Conservation (phyloP, 768 basidiomycete genomes). For the Agrocybe chaxingu region DNA sequence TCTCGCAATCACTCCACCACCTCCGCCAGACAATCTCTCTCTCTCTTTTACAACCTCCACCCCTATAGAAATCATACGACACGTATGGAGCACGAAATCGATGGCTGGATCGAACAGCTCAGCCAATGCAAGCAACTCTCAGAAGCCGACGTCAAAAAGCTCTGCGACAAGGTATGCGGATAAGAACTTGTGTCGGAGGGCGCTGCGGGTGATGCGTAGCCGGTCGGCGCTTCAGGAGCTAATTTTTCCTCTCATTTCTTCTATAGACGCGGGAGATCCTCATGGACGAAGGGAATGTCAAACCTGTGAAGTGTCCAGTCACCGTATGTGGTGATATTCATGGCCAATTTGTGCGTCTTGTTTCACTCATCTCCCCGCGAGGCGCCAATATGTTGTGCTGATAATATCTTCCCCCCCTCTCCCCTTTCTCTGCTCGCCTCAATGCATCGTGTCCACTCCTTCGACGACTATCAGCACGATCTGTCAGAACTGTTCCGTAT, state of each 20-base stretch:
- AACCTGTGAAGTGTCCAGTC: slow-evolving; percentile 97
- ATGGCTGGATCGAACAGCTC: slow-evolving; percentile 95
- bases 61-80: slow-evolving; percentile 25
- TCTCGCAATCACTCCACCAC: slow-evolving; percentile 33
- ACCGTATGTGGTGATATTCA: slow-evolving; percentile 99
- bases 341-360: slow-evolving; percentile 89
- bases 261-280: slow-evolving; percentile 92
- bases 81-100: slow-evolving; percentile 75
- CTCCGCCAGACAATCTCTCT: slow-evolving; percentile 27
- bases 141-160: slow-evolving; percentile 92
- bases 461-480: slow-evolving; percentile 73
- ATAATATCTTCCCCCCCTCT: slow-evolving; percentile 1
- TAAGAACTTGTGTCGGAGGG: slow-evolving; percentile 14
- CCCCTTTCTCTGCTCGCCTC: slow-evolving; percentile 6
- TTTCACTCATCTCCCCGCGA: slow-evolving; percentile 13
- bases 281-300: slow-evolving; percentile 99
- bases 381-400: slow-evolving; percentile 1
- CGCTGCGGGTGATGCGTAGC: slow-evolving; percentile 4
- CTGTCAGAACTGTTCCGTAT: slow-evolving; percentile 98
- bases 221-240: slow-evolving; percentile 1
- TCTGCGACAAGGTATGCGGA: slow-evolving; percentile 93
- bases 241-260: slow-evolving; percentile 13
- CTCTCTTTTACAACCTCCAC: slow-evolving; percentile 22
- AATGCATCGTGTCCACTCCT: slow-evolving; percentile 8
- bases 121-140: slow-evolving; percentile 96